phyloP scores from a whole-genome alignment of 2,329 filamentous ascomycete genomes.

The Colletotrichum gigasporum region DNA sequence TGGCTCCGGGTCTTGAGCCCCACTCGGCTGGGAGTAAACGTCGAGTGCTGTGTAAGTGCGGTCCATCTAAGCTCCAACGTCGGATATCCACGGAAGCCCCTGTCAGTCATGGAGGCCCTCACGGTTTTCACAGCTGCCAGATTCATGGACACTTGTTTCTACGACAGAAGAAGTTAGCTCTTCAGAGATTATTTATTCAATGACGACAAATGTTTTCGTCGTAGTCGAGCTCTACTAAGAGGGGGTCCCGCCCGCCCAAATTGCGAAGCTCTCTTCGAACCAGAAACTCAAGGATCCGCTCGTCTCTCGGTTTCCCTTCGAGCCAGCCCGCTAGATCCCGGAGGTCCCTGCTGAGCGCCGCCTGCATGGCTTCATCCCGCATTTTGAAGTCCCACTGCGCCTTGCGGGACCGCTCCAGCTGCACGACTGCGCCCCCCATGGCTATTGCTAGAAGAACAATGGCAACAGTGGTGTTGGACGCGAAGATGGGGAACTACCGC shows the following conservation, averaged over 20 bases:
- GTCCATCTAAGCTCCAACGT: too few species aligned
- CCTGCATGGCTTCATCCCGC: conserved; percentile 5
- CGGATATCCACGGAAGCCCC: too few species aligned
- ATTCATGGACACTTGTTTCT: too few species aligned
- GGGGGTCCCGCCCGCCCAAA: background rate
- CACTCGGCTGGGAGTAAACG: too few species aligned
- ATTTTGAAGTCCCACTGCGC: background rate
- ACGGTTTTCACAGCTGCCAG: too few species aligned
- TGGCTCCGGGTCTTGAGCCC: too few species aligned
- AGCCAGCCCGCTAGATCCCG: background rate
- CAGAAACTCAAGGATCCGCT: conserved; percentile 14
- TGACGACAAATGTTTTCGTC: background rate
- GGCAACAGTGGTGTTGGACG: conserved; percentile 27
- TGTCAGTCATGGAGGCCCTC: too few species aligned
- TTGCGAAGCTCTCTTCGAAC: background rate
- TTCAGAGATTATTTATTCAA: too few species aligned
- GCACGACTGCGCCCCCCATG: conserved; percentile 19
- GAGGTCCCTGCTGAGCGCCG: conserved; percentile 8
- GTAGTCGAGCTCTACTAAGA: background rate
- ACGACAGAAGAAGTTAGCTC: too few species aligned
- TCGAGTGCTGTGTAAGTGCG: too few species aligned
- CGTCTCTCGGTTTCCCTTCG: conserved; percentile 6
- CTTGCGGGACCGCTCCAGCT: conserved; percentile 8
- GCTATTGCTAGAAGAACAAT: conserved; percentile 25
- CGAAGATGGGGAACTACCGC: conserved; percentile 14